phyloP scores from a whole-genome alignment of 345 rosid genomes.

The Populus deltoides region DNA sequence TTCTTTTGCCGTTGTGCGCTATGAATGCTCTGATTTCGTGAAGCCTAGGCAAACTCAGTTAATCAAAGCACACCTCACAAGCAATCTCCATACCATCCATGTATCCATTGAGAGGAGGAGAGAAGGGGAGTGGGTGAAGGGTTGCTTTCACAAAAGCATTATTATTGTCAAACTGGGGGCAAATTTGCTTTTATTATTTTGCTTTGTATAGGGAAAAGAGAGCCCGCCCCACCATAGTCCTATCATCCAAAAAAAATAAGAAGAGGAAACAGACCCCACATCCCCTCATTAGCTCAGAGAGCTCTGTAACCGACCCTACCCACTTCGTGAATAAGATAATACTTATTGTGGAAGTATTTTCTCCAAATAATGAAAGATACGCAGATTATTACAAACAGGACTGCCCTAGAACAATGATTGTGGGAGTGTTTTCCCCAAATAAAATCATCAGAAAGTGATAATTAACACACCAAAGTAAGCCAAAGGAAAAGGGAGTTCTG shows the following conservation, averaged over 20 bases:
- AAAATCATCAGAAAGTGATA: background rate
- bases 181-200: conserved; percentile 22
- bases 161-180: conserved; percentile 20
- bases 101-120: background rate
- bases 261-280: conserved; percentile 31
- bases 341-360: too few relatives aligned
- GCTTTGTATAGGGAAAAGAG: background rate
- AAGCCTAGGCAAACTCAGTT: background rate
- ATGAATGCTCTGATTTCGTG: conserved; percentile 15
- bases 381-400: background rate
- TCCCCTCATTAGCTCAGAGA: conserved; percentile 16
- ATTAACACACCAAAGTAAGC: too few relatives aligned
- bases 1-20: background rate
- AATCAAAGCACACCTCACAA: conserved; percentile 23
- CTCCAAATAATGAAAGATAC: background rate
- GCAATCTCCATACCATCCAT: conserved; percentile 14
- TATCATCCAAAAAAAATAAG: background rate
- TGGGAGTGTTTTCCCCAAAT: background rate
- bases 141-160: conserved; percentile 54
- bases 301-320: conserved; percentile 49
- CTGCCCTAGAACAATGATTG: conserved; percentile 49
- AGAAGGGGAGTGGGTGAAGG: conserved; percentile 36
- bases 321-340: conserved; percentile 26
- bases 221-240: conserved; percentile 17
- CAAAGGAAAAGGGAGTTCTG: background rate